Evolutionary conservation across 345 rosid genomes (phyloP).

Genomic region (Cochlearia excelsa): DNA sequence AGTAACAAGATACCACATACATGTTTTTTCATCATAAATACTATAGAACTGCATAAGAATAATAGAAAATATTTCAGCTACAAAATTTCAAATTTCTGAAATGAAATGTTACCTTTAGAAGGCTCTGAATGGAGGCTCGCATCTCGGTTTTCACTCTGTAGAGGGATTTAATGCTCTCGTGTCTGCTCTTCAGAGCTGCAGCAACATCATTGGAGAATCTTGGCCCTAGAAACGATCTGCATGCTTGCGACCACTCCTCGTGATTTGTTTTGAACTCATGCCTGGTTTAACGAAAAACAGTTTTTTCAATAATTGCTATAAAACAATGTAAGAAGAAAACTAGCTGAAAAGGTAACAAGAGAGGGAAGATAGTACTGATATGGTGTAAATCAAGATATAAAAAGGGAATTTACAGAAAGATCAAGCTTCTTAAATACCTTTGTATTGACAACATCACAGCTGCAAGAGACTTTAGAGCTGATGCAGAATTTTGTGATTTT

Average conservation of each 20-base stretch:
- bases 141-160: constrained; percentile 75
- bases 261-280: constrained; percentile 82
- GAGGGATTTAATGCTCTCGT: constrained; percentile 52
- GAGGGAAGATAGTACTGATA: constrained; percentile 5
- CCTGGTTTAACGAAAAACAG: constrained; percentile 42
- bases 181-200: constrained; percentile 50
- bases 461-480: constrained; percentile 65
- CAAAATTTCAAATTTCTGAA: background rate
- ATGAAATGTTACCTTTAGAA: constrained; percentile 56
- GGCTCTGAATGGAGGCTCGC: constrained; percentile 68
- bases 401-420: background rate
- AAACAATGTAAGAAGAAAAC: background rate
- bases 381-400: background rate
- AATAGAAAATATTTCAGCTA: constrained; percentile 1
- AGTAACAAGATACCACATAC: constrained; percentile 10
- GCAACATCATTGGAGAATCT: constrained; percentile 50
- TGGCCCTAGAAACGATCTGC: constrained; percentile 69
- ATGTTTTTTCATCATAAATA: constrained; percentile 9
- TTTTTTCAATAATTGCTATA: background rate
- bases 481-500: constrained; percentile 48
- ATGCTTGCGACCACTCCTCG: constrained; percentile 80
- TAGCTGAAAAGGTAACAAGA: constrained; percentile 4
- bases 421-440: constrained; percentile 47
- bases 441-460: constrained; percentile 71
- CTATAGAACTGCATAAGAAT: background rate